These are phyloP conservation scores for Akanthomyces dipterigenus DNA, from an alignment of 2,329 filamentous ascomycete species.

Conservation along the genomic window DNA sequence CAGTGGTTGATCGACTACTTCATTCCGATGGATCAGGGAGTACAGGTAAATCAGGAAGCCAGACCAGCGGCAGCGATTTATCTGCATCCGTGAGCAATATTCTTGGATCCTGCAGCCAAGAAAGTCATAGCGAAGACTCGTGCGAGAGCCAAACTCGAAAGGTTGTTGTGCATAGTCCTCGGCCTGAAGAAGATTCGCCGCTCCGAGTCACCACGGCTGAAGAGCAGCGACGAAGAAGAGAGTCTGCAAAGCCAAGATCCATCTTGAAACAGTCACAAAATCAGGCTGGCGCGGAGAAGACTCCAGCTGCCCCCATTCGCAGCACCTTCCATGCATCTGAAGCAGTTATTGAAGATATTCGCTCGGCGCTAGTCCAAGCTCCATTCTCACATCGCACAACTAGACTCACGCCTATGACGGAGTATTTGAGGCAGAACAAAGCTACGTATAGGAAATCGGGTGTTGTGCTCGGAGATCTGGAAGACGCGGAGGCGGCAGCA, in stretches of 20 bases:
- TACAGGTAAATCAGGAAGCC: constrained; percentile 8
- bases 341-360: constrained; percentile 2
- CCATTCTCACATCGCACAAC: not conserved
- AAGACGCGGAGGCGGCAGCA: not conserved
- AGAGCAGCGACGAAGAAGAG: constrained; percentile 30
- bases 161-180: constrained; percentile 28
- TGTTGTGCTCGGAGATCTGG: constrained; percentile 1
- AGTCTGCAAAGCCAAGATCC: constrained; percentile 23
- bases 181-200: constrained; percentile 16
- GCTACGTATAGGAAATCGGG: not conserved
- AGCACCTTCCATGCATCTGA: not conserved
- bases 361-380: not conserved
- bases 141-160: constrained; percentile 17
- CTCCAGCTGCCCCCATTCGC: not conserved
- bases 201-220: constrained; percentile 28
- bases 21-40: not conserved
- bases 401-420: not conserved
- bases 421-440: constrained; percentile 2
- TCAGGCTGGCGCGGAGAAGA: not conserved
- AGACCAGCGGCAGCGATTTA: constrained; percentile 10
- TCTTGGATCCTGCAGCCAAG: not conserved
- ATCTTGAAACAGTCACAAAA: constrained; percentile 26
- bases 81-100: not conserved
- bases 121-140: not conserved
- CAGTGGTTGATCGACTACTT: constrained; percentile 14